These are phyloP conservation scores for Henckelia pumila DNA, from an alignment of 257 asterid genomes.

Conservation along the genomic window DNA sequence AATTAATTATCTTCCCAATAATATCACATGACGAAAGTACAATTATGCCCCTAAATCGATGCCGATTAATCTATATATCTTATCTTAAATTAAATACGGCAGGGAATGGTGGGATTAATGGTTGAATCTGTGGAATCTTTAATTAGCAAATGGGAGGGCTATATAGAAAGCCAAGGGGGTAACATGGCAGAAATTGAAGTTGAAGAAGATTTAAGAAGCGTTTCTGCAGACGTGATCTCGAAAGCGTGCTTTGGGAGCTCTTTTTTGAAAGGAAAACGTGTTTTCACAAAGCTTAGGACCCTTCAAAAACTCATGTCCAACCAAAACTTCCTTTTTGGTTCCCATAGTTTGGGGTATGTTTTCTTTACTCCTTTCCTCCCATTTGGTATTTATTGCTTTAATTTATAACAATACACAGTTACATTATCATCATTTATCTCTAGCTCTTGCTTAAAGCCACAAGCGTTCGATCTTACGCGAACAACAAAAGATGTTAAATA, in stretches of 20 bases:
- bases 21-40: no score
- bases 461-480: no score
- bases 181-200: slow-evolving; percentile 52
- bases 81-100: slow-evolving; percentile 1
- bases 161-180: slow-evolving; percentile 38
- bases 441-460: no score
- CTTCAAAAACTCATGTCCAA: slow-evolving; percentile 59
- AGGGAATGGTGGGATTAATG: slow-evolving; percentile 81
- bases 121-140: slow-evolving; percentile 54
- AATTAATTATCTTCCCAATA: no score
- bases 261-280: slow-evolving; percentile 57
- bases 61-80: no score
- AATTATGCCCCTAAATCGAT: no score
- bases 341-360: slow-evolving; percentile 48
- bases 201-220: slow-evolving; percentile 62
- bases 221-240: slow-evolving; percentile 84
- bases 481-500: no score
- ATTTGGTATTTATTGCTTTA: no score
- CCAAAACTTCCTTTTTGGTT: slow-evolving; percentile 58
- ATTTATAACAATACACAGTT: no score
- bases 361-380: neutral
- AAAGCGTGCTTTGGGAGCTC: slow-evolving; percentile 88
- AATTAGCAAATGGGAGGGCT: slow-evolving; percentile 52
- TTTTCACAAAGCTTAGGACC: slow-evolving; percentile 74
- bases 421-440: no score